Conservation (phyloP, 2,329 filamentous ascomycete species). For the Paraconiothyrium brasiliense region DNA sequence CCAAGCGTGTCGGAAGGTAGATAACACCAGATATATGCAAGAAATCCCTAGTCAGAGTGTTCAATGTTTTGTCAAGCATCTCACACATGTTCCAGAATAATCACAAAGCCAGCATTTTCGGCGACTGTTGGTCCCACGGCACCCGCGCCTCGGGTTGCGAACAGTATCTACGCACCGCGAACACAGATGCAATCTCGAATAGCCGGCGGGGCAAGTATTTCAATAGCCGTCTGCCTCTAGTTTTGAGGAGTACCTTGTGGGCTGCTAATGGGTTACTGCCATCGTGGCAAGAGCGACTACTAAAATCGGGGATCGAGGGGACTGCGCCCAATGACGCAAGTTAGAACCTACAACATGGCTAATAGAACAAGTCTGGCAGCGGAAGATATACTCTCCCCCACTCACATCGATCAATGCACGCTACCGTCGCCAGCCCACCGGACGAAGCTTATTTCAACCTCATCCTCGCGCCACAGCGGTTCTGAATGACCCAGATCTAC, state of each 20-base stretch:
- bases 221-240: not conserved
- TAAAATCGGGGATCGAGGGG: not conserved
- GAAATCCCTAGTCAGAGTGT: not conserved
- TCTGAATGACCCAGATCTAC: not conserved
- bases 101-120: not conserved
- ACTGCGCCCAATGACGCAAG: slow-evolving; percentile 4
- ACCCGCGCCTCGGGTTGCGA: slow-evolving; percentile 10
- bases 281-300: not conserved
- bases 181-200: not conserved
- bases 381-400: not conserved
- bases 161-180: not conserved
- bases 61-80: not conserved
- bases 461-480: not conserved
- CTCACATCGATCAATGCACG: not conserved
- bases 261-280: not conserved
- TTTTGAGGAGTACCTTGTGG: not conserved
- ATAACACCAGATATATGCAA: not conserved
- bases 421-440: slow-evolving; percentile 2
- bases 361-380: not conserved
- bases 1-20: not conserved
- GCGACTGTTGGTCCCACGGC: slow-evolving; percentile 1
- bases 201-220: not conserved
- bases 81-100: not conserved
- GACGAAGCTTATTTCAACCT: slow-evolving; percentile 13
- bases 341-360: not conserved